Evolutionary conservation across 2,329 filamentous ascomycete species (phyloP).

Genomic region (Teratosphaeria viscida): DNA sequence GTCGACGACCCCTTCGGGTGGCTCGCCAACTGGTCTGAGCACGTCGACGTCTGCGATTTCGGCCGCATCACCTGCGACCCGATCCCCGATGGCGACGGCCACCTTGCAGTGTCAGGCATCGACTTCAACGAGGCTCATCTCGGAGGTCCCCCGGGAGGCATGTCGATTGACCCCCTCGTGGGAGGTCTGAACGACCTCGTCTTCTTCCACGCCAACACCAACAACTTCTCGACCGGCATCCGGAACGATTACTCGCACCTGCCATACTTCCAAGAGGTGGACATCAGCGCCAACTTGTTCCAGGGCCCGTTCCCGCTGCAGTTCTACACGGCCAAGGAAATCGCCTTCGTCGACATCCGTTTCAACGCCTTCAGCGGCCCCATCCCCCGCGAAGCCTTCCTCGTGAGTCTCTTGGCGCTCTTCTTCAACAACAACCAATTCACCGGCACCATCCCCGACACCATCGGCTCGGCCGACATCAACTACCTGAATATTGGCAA

Average conservation of each 20-base stretch:
- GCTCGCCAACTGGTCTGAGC: neutral
- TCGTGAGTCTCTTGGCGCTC: neutral
- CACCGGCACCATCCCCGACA: neutral
- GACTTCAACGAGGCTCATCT: neutral
- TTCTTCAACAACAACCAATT: neutral
- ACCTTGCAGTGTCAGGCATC: neutral
- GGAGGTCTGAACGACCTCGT: neutral
- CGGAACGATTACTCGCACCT: neutral
- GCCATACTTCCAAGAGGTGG: neutral
- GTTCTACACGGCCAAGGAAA: neutral
- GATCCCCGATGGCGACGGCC: neutral
- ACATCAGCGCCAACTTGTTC: neutral
- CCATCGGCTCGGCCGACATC: neutral
- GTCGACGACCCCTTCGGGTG: neutral
- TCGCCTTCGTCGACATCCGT: neutral
- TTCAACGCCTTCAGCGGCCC: neutral
- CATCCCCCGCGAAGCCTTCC: neutral
- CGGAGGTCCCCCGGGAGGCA: neutral
- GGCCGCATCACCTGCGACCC: neutral
- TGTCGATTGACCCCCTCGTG: neutral
- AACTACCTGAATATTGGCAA: neutral
- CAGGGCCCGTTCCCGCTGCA: neutral
- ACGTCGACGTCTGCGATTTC: neutral
- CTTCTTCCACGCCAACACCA: neutral
- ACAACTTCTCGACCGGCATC: neutral